Percentiles rank a stretch among this genome's conserved stretches.
These are phyloP conservation scores for Plantago lanceolata DNA, from an alignment of 305 asterid genomes.

Conservation along the genomic window DNA sequence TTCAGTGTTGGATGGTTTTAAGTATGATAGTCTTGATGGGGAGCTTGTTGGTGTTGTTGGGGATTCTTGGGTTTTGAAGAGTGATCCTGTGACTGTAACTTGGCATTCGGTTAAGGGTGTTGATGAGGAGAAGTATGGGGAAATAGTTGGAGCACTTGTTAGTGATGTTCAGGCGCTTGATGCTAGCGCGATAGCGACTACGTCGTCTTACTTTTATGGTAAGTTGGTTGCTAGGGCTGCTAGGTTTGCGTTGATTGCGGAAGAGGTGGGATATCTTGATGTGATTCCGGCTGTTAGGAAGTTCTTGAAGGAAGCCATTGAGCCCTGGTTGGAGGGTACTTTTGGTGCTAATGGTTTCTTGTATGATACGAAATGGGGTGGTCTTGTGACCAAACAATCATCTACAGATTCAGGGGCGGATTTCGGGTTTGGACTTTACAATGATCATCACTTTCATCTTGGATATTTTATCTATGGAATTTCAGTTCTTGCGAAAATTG, in stretches of 20 bases:
- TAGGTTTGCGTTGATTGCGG: constrained; percentile 77
- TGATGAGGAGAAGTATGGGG: constrained; percentile 44
- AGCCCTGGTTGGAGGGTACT: constrained; percentile 87
- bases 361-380: constrained; percentile 79
- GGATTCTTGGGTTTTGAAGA: constrained; percentile 66
- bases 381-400: constrained; percentile 73
- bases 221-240: constrained; percentile 80
- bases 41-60: constrained; percentile 84
- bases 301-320: constrained; percentile 63
- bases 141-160: constrained; percentile 47
- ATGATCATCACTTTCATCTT: constrained; percentile 80
- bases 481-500: constrained; percentile 78
- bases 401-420: constrained; percentile 73
- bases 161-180: constrained; percentile 55
- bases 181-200: constrained; percentile 40
- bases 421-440: constrained; percentile 76
- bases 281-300: constrained; percentile 54
- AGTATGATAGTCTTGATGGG: constrained; percentile 66
- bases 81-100: constrained; percentile 60
- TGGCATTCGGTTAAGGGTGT: constrained; percentile 78
- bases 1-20: constrained; percentile 51
- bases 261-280: constrained; percentile 54
- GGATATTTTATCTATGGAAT: constrained; percentile 78
- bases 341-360: constrained; percentile 63
- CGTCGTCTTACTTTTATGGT: constrained; percentile 71